These are phyloP conservation scores for Lyophyllum shimeji DNA, from an alignment of 768 basidiomycete species.

Conservation along the genomic window DNA sequence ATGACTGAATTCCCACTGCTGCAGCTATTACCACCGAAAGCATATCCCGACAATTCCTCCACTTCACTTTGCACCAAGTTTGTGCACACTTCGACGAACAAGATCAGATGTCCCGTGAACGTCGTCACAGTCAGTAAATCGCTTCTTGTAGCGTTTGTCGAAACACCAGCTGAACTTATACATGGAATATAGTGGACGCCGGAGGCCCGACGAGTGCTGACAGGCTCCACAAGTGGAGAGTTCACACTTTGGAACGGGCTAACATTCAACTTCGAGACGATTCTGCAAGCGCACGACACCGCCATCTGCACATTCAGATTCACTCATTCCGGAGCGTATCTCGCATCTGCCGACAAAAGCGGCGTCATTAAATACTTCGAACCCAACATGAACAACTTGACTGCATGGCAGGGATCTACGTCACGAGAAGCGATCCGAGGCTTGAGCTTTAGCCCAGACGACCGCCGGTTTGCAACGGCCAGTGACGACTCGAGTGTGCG, in stretches of 20 bases:
- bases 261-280: slow-evolving; percentile 99
- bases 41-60: slow-evolving; percentile 87
- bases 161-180: slow-evolving; percentile 1
- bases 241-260: slow-evolving; percentile 99
- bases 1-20: slow-evolving; percentile 14
- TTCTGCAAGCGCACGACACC: slow-evolving; percentile 97
- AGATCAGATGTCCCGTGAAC: slow-evolving; percentile 96
- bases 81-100: slow-evolving; percentile 98
- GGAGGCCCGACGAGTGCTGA: slow-evolving; percentile 88
- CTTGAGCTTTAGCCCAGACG: slow-evolving; percentile 89
- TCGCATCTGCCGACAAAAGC: slow-evolving; percentile 89
- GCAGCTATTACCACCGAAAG: slow-evolving; percentile 91
- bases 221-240: slow-evolving; percentile 95
- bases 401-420: slow-evolving; percentile 85
- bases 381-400: slow-evolving; percentile 98
- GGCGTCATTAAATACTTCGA: slow-evolving; percentile 99
- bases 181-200: slow-evolving; percentile 81
- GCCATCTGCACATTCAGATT: slow-evolving; percentile 89
- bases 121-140: slow-evolving; percentile 76
- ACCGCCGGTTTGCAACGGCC: slow-evolving; percentile 88
- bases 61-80: slow-evolving; percentile 97
- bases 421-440: slow-evolving; percentile 92
- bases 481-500: slow-evolving; percentile 95
- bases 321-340: slow-evolving; percentile 90
- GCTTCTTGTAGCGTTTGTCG: background rate